Conservation (phyloP, 495 filamentous ascomycete species). For the Lasiosphaeriaceae sp. region DNA sequence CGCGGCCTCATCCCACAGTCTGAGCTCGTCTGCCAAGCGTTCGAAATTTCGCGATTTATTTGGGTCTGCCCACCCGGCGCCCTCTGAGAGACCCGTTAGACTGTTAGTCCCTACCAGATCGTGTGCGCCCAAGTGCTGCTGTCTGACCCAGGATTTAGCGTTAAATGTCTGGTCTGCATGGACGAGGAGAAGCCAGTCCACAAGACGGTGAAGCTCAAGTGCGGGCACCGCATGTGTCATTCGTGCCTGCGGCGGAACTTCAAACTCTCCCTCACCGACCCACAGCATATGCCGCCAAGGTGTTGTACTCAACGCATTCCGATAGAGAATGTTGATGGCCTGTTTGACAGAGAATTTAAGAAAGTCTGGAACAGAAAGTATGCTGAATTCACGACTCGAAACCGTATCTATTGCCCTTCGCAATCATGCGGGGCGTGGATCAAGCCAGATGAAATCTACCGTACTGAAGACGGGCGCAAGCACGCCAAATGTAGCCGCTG, state of each 20-base stretch:
- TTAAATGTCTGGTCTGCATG: constrained; percentile 66
- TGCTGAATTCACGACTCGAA: constrained; percentile 66
- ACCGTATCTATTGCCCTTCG: constrained; percentile 70
- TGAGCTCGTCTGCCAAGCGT: constrained; percentile 35
- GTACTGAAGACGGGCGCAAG: constrained; percentile 44
- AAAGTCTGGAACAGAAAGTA: constrained; percentile 73
- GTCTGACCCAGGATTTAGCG: constrained; percentile 38
- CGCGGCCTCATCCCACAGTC: constrained; percentile 34
- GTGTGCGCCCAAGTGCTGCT: not conserved
- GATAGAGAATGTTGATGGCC: constrained; percentile 64
- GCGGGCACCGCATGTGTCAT: constrained; percentile 75
- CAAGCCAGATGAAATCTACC: constrained; percentile 60
- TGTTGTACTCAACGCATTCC: constrained; percentile 78
- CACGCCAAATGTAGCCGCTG: constrained; percentile 62
- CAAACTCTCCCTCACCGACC: constrained; percentile 66
- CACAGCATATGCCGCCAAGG: constrained; percentile 72
- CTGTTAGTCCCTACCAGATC: constrained; percentile 26
- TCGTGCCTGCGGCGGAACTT: constrained; percentile 70
- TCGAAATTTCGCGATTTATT: constrained; percentile 35
- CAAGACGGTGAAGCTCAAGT: constrained; percentile 65
- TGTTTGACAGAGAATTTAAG: constrained; percentile 73
- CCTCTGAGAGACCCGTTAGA: constrained; percentile 28
- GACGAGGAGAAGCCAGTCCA: constrained; percentile 55
- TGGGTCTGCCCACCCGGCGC: constrained; percentile 23
- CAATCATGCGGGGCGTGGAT: constrained; percentile 72